These are phyloP conservation scores for Protomyces lactucae-debilis DNA, from an alignment of 1,139 yeast species.

Conservation along the genomic window DNA sequence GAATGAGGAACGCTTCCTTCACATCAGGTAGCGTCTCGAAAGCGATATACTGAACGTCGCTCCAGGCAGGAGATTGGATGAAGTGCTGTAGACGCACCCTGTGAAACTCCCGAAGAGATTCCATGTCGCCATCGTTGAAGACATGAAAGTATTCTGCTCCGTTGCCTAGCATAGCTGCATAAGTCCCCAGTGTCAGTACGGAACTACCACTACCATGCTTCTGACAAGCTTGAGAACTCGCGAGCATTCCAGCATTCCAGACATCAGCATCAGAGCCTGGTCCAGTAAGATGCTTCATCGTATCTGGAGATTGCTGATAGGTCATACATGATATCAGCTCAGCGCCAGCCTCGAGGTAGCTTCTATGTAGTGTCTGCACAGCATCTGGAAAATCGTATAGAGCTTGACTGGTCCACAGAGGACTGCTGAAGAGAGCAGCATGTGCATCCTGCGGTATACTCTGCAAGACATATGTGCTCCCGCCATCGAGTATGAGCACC, in stretches of 20 bases:
- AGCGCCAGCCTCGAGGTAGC: constrained; percentile 16
- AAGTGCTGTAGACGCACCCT: constrained; percentile 2
- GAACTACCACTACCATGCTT: background rate
- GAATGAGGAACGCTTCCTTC: constrained; percentile 14
- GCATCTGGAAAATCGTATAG: constrained; percentile 10
- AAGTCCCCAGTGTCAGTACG: constrained; percentile 17
- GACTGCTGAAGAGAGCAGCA: constrained; percentile 4
- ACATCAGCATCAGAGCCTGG: background rate
- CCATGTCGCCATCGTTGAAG: background rate
- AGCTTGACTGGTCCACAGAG: constrained; percentile 23
- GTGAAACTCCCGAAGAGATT: constrained; percentile 1
- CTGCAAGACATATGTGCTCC: constrained; percentile 19
- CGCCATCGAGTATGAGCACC: constrained; percentile 24
- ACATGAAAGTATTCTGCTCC: constrained; percentile 13
- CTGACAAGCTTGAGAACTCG: background rate
- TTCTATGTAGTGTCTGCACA: background rate
- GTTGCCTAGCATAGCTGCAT: constrained; percentile 23
- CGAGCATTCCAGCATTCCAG: constrained; percentile 15
- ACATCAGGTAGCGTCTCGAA: constrained; percentile 22
- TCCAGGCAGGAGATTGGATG: constrained; percentile 1
- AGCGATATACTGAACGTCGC: constrained; percentile 1
- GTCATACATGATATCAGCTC: constrained; percentile 23
- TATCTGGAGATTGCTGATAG: constrained; percentile 15
- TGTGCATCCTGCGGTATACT: background rate
- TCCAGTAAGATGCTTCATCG: constrained; percentile 6